These are phyloP conservation scores for Phytopythium litorale DNA, from an alignment of 352 stramenopile species.

Conservation along the genomic window DNA sequence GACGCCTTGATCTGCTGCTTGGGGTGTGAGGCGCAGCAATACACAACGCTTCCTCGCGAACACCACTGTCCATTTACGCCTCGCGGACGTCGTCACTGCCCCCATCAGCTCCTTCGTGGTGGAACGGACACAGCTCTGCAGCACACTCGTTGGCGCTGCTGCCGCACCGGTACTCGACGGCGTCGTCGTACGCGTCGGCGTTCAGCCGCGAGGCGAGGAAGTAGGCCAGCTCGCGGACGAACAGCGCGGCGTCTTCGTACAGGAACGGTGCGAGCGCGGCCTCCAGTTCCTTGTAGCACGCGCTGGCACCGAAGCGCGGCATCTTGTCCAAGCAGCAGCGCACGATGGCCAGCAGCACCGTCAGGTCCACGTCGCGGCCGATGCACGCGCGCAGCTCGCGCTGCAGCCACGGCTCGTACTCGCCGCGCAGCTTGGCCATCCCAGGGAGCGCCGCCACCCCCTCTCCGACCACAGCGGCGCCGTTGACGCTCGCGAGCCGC, in stretches of 20 bases:
- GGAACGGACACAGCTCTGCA: conserved; percentile 27
- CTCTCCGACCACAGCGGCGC: conserved; percentile 15
- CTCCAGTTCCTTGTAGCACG: conserved; percentile 43
- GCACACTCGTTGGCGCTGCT: conserved; percentile 28
- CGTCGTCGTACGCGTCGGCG: conserved; percentile 60
- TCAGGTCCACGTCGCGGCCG: conserved; percentile 59
- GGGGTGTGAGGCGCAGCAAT: conserved; percentile 1
- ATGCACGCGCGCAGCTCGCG: conserved; percentile 69
- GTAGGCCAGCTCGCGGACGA: conserved; percentile 57
- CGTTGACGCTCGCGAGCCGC: conserved; percentile 46
- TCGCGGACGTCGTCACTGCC: neutral
- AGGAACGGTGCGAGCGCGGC: conserved; percentile 57
- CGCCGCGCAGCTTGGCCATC: conserved; percentile 49
- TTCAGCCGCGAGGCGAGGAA: conserved; percentile 71
- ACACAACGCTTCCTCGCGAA: conserved; percentile 8
- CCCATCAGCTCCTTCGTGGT: conserved; percentile 3
- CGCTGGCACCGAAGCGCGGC: conserved; percentile 21
- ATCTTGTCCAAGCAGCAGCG: conserved; percentile 58
- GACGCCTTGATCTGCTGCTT: neutral
- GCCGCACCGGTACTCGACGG: conserved; percentile 58
- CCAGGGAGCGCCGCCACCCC: conserved; percentile 12
- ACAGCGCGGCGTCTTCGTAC: conserved; percentile 49
- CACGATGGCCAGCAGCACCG: conserved; percentile 61
- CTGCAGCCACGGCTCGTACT: conserved; percentile 57
- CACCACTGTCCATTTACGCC: conserved; percentile 7